Evolutionary conservation across 257 asterid genomes (phyloP).

Genomic region (Scutellaria galericulata): DNA sequence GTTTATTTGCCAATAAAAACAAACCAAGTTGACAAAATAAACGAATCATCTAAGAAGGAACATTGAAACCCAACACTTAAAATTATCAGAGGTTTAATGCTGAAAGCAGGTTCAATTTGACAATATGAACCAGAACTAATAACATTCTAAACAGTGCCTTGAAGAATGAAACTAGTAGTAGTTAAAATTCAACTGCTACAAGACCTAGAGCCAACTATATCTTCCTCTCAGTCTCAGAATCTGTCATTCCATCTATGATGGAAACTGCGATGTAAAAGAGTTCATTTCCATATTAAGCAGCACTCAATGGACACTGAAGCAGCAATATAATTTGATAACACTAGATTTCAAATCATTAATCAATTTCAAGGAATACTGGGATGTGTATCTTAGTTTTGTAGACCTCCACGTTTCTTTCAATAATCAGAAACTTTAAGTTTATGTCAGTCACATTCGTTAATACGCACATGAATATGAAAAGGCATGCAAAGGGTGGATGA

Average conservation of each 20-base stretch:
- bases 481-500: not conserved
- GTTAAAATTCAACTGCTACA: not conserved
- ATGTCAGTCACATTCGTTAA: constrained; percentile 11
- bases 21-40: not conserved
- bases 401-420: not conserved
- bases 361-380: constrained; percentile 7
- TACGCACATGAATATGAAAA: not conserved
- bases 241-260: not conserved
- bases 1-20: not conserved
- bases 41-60: not conserved
- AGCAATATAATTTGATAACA: constrained; percentile 10
- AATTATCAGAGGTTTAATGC: not conserved
- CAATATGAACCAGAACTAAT: constrained; percentile 5
- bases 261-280: not conserved
- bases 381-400: too few relatives aligned
- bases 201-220: constrained; percentile 17
- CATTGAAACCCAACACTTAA: not conserved
- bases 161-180: not conserved
- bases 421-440: constrained; percentile 15
- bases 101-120: not conserved
- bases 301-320: constrained; percentile 6
- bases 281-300: constrained; percentile 11
- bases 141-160: constrained; percentile 14
- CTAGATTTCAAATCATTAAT: not conserved
- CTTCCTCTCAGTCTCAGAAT: constrained; percentile 7